These are phyloP conservation scores for Spathaspora passalidarum DNA, from an alignment of 805 yeast species.

Conservation along the genomic window DNA sequence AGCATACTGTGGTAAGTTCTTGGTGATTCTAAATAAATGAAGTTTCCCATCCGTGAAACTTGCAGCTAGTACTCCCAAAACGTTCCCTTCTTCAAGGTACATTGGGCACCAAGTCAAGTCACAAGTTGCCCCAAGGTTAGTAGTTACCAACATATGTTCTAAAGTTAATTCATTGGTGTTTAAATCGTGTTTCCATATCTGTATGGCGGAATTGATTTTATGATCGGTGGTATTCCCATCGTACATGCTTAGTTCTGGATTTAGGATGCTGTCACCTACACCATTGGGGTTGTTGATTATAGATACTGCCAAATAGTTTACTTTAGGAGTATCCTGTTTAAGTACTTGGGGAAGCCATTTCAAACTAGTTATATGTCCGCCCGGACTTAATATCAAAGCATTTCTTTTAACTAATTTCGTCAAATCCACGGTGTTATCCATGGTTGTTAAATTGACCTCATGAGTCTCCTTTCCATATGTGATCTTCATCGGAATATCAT, in stretches of 20 bases:
- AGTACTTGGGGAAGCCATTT: constrained; percentile 46
- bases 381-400: constrained; percentile 36
- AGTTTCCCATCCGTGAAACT: constrained; percentile 57
- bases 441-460: neutral
- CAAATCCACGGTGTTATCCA: constrained; percentile 1
- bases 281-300: constrained; percentile 34
- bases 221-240: constrained; percentile 7
- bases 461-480: neutral
- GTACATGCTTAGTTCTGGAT: constrained; percentile 31
- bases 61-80: constrained; percentile 47
- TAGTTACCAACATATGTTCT: constrained; percentile 26
- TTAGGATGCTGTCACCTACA: constrained; percentile 16
- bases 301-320: constrained; percentile 50
- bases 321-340: constrained; percentile 6
- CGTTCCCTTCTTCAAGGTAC: constrained; percentile 20
- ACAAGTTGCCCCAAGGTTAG: constrained; percentile 43
- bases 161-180: constrained; percentile 23
- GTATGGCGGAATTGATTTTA: constrained; percentile 36
- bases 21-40: constrained; percentile 42
- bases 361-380: constrained; percentile 50
- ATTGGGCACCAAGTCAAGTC: constrained; percentile 40
- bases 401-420: constrained; percentile 2
- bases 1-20: constrained; percentile 17
- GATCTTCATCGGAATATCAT: neutral
- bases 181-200: constrained; percentile 41